Base-by-base conservation (phyloP, 1,139 yeast species). In the Fermentozyma sake region DNA sequence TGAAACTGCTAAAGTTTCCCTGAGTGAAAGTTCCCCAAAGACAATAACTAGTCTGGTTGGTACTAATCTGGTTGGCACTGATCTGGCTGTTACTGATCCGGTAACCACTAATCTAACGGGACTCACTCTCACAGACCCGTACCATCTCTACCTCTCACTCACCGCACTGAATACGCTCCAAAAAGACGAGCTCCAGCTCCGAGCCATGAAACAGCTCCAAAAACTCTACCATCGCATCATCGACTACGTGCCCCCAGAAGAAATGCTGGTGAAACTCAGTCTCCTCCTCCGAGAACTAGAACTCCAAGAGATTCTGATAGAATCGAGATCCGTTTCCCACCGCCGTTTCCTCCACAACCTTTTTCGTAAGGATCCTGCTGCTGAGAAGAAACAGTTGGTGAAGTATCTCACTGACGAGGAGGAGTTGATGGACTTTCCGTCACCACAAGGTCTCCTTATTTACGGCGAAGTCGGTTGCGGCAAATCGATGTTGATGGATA, bases 391-490 rank as follows among this genome's bases (percentile, higher is more conserved):
- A 9, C 59, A 57, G 28, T 35, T 80, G 28, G 60, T 79, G 9
- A 55, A 52, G 33, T 64, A 64, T n/a, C 49, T 80, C 16, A 66
- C 75, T 1, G 82, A 77, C 44, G 84, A 78, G 41, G 86, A 80
- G 34, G 83, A 77, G 38, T 48, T 79, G 23, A 45, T 53, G n/a
- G 65, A 70, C 31, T 64, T 76, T 35, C 58, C 69, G 2, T 61
- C 81, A 0, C 87, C 87, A 0, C 79, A 72, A 33, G 87, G 89
- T 0, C 52, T 80, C 4, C 46, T 80, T 26, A 52, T 80, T 5
- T 78, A 79, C 45, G 89, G 89, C 2, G 86, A 77, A 37, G 87
- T 80, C 3, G 87, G 87, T 0, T 76, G 83, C 44, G 89, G 89
- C 2, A 80, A 80, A 44, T 76, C 85, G 2, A 74, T 80, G 80